Conservation (phyloP, 1,284 basidiomycete species). For the Fistulina hepatica region DNA sequence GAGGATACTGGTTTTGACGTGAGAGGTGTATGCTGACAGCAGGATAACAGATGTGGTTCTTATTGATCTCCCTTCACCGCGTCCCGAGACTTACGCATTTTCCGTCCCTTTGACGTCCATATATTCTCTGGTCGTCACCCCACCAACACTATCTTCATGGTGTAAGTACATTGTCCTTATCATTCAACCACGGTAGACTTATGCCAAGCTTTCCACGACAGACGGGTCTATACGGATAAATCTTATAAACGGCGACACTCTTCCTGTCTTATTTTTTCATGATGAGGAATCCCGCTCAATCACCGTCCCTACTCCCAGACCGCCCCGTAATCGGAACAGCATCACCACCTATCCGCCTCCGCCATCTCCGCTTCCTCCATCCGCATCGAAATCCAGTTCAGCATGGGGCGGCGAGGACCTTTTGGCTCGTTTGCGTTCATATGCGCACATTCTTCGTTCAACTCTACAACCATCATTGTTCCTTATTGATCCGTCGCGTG, state of each 20-base stretch:
- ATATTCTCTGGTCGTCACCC: constrained; percentile 82
- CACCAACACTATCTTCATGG: constrained; percentile 81
- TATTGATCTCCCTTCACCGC: constrained; percentile 63
- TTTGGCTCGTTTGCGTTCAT: constrained; percentile 56
- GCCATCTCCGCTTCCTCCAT: constrained; percentile 29
- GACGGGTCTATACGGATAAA: constrained; percentile 75
- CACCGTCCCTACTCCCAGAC: constrained; percentile 40
- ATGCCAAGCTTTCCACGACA: constrained; percentile 20
- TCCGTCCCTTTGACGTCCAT: constrained; percentile 83
- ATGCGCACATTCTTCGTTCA: constrained; percentile 69
- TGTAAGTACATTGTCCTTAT: constrained; percentile 40
- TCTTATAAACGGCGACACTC: constrained; percentile 79
- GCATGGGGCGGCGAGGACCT: constrained; percentile 86
- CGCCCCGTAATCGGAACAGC: constrained; percentile 20
- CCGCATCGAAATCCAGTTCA: constrained; percentile 33
- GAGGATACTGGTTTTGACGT: constrained; percentile 8
- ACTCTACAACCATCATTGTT: constrained; percentile 75
- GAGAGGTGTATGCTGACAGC: constrained; percentile 8
- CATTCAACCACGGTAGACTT: constrained; percentile 1
- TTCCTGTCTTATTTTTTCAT: constrained; percentile 90
- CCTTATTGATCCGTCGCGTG: constrained; percentile 83
- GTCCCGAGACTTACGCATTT: constrained; percentile 89
- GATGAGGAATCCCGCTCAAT: constrained; percentile 88
- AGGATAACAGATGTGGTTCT: constrained; percentile 53
- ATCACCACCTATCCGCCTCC: constrained; percentile 56